Conservation (phyloP, 2,329 filamentous ascomycete genomes). For the Ophiostoma sp. region DNA sequence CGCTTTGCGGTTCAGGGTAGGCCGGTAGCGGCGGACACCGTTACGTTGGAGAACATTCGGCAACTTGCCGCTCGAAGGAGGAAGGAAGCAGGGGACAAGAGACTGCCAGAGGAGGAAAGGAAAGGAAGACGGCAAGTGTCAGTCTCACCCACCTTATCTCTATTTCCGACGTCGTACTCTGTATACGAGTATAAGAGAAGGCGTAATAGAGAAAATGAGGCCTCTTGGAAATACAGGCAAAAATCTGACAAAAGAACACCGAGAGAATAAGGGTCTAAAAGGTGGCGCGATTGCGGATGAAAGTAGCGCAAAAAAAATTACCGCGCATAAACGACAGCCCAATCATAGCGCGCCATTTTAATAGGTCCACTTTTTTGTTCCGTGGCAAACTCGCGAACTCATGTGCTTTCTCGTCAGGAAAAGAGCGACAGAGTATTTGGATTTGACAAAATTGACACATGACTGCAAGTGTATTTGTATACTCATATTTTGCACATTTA, state of each 20-base stretch:
- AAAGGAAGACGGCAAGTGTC: neutral
- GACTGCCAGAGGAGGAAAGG: neutral
- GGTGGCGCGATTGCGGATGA: conserved; percentile 21
- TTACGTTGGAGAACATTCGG: conserved; percentile 6
- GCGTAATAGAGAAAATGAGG: neutral
- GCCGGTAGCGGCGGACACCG: neutral
- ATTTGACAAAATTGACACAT: conserved; percentile 7
- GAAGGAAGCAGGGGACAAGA: neutral
- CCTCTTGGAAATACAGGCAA: neutral
- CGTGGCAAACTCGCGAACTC: conserved; percentile 24
- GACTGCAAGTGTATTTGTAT: neutral
- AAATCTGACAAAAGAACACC: conserved; percentile 1
- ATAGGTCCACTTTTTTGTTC: conserved; percentile 14
- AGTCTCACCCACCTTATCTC: neutral
- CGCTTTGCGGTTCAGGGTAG: neutral
- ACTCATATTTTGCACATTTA: no score
- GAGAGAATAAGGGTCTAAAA: conserved; percentile 3
- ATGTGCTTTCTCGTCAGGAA: conserved; percentile 21
- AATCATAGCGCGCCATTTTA: conserved; percentile 23
- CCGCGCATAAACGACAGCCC: conserved; percentile 2
- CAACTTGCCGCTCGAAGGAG: neutral
- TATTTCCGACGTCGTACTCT: neutral
- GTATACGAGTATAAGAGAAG: neutral
- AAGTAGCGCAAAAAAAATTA: conserved; percentile 19
- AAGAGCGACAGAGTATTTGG: neutral